Conservation (phyloP, 2,329 filamentous ascomycete species). For the Aureobasidium sp. region DNA sequence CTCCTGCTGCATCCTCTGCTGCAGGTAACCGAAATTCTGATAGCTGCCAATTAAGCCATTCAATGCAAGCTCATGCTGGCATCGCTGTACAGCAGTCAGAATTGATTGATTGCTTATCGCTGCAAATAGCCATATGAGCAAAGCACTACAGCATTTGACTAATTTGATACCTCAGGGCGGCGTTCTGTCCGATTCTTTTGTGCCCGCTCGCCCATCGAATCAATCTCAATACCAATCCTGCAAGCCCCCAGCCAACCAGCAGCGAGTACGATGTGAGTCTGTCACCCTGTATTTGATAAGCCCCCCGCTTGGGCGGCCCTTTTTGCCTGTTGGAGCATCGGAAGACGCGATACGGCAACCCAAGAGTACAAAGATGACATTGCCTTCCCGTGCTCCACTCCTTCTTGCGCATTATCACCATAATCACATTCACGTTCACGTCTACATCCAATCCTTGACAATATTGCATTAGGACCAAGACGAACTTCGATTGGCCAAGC, state of each 20-base stretch:
- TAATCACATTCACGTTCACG: neutral
- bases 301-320: slow-evolving; percentile 4
- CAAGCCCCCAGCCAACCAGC: slow-evolving; percentile 9
- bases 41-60: neutral
- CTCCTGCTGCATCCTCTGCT: neutral
- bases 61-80: neutral
- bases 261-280: neutral
- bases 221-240: neutral
- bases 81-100: neutral
- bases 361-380: neutral
- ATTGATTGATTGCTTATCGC: neutral
- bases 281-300: slow-evolving; percentile 1
- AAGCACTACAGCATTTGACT: neutral
- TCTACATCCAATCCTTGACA: neutral
- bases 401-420: neutral
- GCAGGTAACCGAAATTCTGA: slow-evolving; percentile 4
- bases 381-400: neutral
- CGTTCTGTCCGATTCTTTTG: neutral
- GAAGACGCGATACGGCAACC: neutral
- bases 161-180: neutral
- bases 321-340: neutral
- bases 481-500: neutral
- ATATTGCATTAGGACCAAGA: neutral
- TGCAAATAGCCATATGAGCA: neutral
- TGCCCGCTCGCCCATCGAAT: neutral